Base-by-base conservation (phyloP, 441 rosid species). In the Jatropha multifida region DNA sequence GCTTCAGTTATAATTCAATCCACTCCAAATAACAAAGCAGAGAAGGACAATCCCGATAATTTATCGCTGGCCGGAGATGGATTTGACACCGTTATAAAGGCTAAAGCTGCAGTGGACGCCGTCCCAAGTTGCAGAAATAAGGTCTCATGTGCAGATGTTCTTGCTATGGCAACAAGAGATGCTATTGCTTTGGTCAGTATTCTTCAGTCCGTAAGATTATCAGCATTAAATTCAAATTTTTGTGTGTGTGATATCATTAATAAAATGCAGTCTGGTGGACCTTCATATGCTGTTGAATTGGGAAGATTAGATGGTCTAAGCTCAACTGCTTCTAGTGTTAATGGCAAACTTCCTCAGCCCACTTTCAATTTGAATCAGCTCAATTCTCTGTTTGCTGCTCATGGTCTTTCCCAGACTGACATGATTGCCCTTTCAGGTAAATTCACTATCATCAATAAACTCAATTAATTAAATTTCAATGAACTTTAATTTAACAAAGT, bases 381-480 rank as follows among this genome's bases (percentile, higher is more conserved):
- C 65, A 92, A 85, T 71, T 59, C 83, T 0, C 27, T 92, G 74
- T 94, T 94, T 75, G 85, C 84, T 4, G 80, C 89, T 18, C 54
- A 88, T 74, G 90, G 91, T 18, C 96, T 94, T 72, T 51, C 67
- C 76, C 99, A 94, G 78, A n/a, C 83, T 0, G 97, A 91, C 83
- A 90, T 94, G 99, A 88, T 94, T 80, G 99, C 99, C 51, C 97
- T 94, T 71, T 94, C 97, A 37, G 94, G 96, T 91, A 23, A 80
- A 3, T 56, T 56, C 61, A 56, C 11, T 54, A 3, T 54, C 58
- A 54, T 17, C 58, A 54, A 54, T 18, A 0, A n/a, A 56, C 1
- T 56, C 27, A 52, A 4, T 52, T n/a, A n/a, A 56, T 56, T 20
- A 56, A 13, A 13, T 14, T 13, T 4, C 56, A 52, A 3, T 52